These are phyloP conservation scores for Cercophora sp. DNA, from an alignment of 495 filamentous ascomycete genomes.

Conservation along the genomic window DNA sequence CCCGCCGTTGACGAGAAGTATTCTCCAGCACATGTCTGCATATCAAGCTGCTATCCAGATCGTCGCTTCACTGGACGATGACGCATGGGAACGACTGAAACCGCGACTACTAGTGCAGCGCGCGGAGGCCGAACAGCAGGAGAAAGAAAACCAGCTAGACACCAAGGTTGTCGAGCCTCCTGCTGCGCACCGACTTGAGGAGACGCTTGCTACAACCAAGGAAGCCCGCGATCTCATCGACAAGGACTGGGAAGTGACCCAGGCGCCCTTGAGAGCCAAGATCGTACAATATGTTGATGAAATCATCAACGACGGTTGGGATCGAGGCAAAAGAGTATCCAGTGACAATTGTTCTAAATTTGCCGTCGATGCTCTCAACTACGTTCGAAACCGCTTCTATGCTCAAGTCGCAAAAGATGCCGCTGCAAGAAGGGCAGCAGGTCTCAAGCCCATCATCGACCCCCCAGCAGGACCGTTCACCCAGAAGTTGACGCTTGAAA, in stretches of 20 bases:
- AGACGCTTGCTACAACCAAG: slow-evolving; percentile 36
- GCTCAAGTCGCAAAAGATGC: slow-evolving; percentile 50
- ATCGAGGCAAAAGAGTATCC: slow-evolving; percentile 50
- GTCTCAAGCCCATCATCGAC: slow-evolving; percentile 36
- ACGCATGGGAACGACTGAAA: slow-evolving; percentile 60
- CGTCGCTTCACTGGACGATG: slow-evolving; percentile 56
- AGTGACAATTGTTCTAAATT: slow-evolving; percentile 59
- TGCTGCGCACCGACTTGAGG: slow-evolving; percentile 19
- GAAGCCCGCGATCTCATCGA: slow-evolving; percentile 58
- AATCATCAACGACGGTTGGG: slow-evolving; percentile 57
- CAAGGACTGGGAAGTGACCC: slow-evolving; percentile 63
- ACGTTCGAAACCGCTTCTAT: slow-evolving; percentile 61
- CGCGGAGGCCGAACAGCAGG: slow-evolving; percentile 52
- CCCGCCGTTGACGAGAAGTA: slow-evolving; percentile 55
- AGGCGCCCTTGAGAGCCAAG: slow-evolving; percentile 56
- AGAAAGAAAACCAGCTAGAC: slow-evolving; percentile 41
- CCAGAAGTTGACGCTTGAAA: slow-evolving; percentile 65
- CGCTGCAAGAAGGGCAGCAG: slow-evolving; percentile 39
- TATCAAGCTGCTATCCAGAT: slow-evolving; percentile 69
- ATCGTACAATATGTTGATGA: slow-evolving; percentile 62
- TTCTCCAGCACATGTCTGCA: slow-evolving; percentile 62
- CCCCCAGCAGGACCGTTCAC: slow-evolving; percentile 51
- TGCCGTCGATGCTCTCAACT: slow-evolving; percentile 60
- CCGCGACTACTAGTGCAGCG: slow-evolving; percentile 63
- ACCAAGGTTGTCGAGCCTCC: slow-evolving; percentile 37